Evolutionary conservation across 805 yeast genomes (phyloP).

Genomic region (Cyberlindnera lachancei): DNA sequence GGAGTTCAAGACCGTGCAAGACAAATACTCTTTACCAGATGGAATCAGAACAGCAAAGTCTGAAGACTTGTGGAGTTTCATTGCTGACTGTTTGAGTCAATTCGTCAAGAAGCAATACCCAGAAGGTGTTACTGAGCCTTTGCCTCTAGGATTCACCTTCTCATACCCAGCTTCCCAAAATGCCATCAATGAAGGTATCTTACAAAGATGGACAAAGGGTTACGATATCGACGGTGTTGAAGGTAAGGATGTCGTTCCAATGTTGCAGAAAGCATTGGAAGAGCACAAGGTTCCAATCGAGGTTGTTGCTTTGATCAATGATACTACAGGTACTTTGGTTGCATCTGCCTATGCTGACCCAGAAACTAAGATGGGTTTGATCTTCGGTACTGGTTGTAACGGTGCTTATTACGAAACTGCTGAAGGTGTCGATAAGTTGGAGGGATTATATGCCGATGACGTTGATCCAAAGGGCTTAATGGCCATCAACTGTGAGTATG

Average conservation of each 20-base stretch:
- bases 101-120: slow-evolving; percentile 67
- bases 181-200: slow-evolving; percentile 76
- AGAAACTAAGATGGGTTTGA: slow-evolving; percentile 86
- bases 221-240: slow-evolving; percentile 90
- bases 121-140: slow-evolving; percentile 49
- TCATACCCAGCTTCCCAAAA: slow-evolving; percentile 83
- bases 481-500: slow-evolving; percentile 98
- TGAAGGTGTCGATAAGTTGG: slow-evolving; percentile 69
- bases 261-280: slow-evolving; percentile 73
- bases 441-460: slow-evolving; percentile 60
- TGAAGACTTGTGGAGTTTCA: slow-evolving; percentile 77
- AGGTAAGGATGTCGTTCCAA: slow-evolving; percentile 88
- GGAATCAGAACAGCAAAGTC: slow-evolving; percentile 69
- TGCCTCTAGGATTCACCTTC: slow-evolving; percentile 92
- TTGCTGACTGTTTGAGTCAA: slow-evolving; percentile 70
- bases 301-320: slow-evolving; percentile 90
- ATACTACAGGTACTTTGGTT: slow-evolving; percentile 94
- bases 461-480: slow-evolving; percentile 59
- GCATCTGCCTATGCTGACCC: slow-evolving; percentile 92
- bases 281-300: slow-evolving; percentile 64
- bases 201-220: slow-evolving; percentile 98
- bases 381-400: slow-evolving; percentile 96
- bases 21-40: slow-evolving; percentile 76
- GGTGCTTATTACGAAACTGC: slow-evolving; percentile 89
- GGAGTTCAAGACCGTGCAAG: slow-evolving; percentile 78